Conservation (phyloP, 2,329 filamentous ascomycete genomes). For the Cercospora sesami region DNA sequence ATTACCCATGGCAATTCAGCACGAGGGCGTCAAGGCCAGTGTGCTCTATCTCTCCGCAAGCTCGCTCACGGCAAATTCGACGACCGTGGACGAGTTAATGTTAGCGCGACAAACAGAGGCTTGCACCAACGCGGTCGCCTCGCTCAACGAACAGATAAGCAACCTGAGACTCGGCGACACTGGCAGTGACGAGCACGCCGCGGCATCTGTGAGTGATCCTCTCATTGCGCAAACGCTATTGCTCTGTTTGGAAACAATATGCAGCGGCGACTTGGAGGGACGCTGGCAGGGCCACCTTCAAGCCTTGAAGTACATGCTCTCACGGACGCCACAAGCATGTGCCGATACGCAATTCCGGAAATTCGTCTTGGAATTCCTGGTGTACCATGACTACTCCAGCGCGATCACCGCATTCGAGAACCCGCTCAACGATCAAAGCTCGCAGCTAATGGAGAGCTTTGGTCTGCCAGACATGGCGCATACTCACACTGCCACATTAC, state of each 20-base stretch:
- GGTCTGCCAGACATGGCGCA: slow-evolving; percentile 56
- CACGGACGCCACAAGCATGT: slow-evolving; percentile 47
- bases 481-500: slow-evolving; percentile 59
- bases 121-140: slow-evolving; percentile 46
- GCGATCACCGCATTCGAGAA: slow-evolving; percentile 57
- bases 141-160: slow-evolving; percentile 29
- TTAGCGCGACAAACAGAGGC: slow-evolving; percentile 58
- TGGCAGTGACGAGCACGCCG: slow-evolving; percentile 37
- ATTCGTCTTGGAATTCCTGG: slow-evolving; percentile 73
- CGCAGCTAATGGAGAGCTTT: slow-evolving; percentile 56
- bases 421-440: slow-evolving; percentile 43
- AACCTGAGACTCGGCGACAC: background rate
- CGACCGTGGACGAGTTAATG: slow-evolving; percentile 38
- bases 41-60: slow-evolving; percentile 80
- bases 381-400: slow-evolving; percentile 70
- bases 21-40: slow-evolving; percentile 86
- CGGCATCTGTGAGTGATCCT: slow-evolving; percentile 43
- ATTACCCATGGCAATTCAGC: slow-evolving; percentile 75
- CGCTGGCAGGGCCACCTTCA: slow-evolving; percentile 63
- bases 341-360: slow-evolving; percentile 68
- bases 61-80: slow-evolving; percentile 58
- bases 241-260: slow-evolving; percentile 62
- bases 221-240: slow-evolving; percentile 62
- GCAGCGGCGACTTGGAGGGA: slow-evolving; percentile 61
- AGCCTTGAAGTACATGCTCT: slow-evolving; percentile 72